Evolutionary conservation across 148 eudicot species (phyloP).

Genomic region (Rhododendron mucronatum): DNA sequence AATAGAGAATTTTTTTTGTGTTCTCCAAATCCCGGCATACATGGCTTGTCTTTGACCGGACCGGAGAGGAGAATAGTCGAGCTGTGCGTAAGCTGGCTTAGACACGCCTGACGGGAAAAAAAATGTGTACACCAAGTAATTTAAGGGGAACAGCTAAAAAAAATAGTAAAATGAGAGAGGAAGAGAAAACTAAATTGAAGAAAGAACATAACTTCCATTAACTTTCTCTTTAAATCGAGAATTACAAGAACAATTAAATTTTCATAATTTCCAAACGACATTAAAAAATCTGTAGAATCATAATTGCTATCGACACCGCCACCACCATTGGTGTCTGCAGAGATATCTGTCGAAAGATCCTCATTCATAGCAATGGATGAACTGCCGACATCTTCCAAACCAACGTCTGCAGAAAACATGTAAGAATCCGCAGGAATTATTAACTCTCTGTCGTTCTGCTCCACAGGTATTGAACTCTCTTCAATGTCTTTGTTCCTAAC

Average conservation of each 20-base stretch:
- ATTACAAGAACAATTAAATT: slow-evolving; percentile 13
- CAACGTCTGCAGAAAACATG: neutral
- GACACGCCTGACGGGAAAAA: neutral
- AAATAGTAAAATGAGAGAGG: neutral
- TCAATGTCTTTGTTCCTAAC: slow-evolving; percentile 34
- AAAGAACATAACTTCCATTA: slow-evolving; percentile 14
- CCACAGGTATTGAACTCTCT: slow-evolving; percentile 5
- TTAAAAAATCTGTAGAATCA: neutral
- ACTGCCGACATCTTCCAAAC: slow-evolving; percentile 9
- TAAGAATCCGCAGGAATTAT: neutral
- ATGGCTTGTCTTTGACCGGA: neutral
- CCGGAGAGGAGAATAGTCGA: too few species aligned
- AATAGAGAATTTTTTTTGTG: neutral
- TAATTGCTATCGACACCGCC: neutral
- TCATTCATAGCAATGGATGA: neutral
- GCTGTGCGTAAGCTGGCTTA: too few species aligned
- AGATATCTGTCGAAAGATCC: slow-evolving; percentile 5
- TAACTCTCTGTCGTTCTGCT: neutral
- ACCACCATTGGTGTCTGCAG: slow-evolving; percentile 1
- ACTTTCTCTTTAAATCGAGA: neutral
- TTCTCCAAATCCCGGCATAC: too few species aligned
- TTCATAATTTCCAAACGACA: slow-evolving; percentile 6
- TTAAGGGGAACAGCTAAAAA: neutral
- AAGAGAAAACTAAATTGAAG: slow-evolving; percentile 1
- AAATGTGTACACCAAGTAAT: neutral